Percentiles rank a stretch among this genome's conserved stretches.
These are phyloP conservation scores for Allodekkera sacchari DNA, from an alignment of 805 yeast species.

Conservation along the genomic window DNA sequence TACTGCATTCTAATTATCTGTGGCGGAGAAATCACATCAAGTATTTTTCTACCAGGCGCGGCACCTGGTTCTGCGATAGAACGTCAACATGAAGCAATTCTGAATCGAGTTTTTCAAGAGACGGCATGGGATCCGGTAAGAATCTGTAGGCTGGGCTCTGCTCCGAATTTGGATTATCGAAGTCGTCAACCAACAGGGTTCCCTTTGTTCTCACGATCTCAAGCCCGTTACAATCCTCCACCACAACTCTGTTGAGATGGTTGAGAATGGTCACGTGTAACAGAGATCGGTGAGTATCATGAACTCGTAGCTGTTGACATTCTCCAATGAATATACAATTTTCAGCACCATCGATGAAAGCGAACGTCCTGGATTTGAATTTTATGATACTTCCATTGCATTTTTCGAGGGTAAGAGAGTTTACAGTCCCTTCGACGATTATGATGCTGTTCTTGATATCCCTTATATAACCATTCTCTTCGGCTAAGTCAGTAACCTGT, in stretches of 20 bases:
- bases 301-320: conserved; percentile 23
- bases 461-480: conserved; percentile 6
- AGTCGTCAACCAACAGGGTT: conserved; percentile 20
- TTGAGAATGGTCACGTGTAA: conserved; percentile 10
- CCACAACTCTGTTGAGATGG: conserved; percentile 14
- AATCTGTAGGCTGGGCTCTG: conserved; percentile 14
- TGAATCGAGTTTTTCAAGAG: neutral
- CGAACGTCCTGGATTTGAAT: conserved; percentile 13
- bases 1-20: too few species aligned
- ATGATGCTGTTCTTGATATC: conserved; percentile 8
- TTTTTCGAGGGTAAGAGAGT: conserved; percentile 14
- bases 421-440: conserved; percentile 5
- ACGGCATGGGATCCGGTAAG: neutral
- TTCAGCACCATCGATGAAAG: conserved; percentile 10
- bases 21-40: too few species aligned
- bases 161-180: conserved; percentile 14
- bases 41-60: too few species aligned
- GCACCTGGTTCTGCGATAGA: too few species aligned
- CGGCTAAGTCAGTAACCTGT: neutral
- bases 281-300: conserved; percentile 6
- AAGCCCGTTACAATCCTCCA: conserved; percentile 18
- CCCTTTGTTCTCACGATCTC: conserved; percentile 4
- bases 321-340: conserved; percentile 11
- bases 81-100: neutral
- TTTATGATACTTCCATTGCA: conserved; percentile 10